Conservation (phyloP, 1,284 basidiomycete species). For the Austroboletus sp. region DNA sequence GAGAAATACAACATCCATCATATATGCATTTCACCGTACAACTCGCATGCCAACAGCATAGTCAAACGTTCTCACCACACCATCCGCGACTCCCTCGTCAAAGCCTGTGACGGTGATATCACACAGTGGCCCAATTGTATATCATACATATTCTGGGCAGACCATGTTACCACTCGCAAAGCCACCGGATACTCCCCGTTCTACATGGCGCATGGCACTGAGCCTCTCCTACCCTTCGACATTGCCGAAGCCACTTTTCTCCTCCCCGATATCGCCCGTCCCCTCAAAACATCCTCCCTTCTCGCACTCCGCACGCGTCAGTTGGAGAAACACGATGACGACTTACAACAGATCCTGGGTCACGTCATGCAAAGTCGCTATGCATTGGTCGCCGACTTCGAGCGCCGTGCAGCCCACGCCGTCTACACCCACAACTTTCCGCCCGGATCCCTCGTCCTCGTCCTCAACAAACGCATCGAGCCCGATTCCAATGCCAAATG, state of each 20-base stretch:
- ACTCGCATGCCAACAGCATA: too few relatives aligned
- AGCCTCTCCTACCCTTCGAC: constrained; percentile 31
- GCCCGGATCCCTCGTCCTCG: constrained; percentile 25
- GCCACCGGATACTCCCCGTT: constrained; percentile 11
- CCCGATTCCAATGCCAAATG: constrained; percentile 24
- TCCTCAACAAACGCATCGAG: constrained; percentile 27
- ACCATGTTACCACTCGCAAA: neutral
- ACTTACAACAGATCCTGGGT: constrained; percentile 1
- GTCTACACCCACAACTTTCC: constrained; percentile 16
- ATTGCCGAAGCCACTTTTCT: constrained; percentile 30
- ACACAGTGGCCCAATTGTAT: constrained; percentile 2
- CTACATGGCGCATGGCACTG: constrained; percentile 23
- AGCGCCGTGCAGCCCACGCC: constrained; percentile 14
- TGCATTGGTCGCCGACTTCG: constrained; percentile 10
- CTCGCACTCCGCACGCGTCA: neutral
- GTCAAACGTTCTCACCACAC: too few relatives aligned
- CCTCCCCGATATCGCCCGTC: neutral
- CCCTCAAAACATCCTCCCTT: neutral
- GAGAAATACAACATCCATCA: too few relatives aligned
- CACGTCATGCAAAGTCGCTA: constrained; percentile 21
- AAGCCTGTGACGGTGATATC: too few relatives aligned
- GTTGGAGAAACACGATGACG: neutral
- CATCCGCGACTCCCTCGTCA: too few relatives aligned
- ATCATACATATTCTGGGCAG: neutral
- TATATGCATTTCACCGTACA: too few relatives aligned